Evolutionary conservation across 2,329 filamentous ascomycete species (phyloP).

Genomic region (Talaromyces sp.): DNA sequence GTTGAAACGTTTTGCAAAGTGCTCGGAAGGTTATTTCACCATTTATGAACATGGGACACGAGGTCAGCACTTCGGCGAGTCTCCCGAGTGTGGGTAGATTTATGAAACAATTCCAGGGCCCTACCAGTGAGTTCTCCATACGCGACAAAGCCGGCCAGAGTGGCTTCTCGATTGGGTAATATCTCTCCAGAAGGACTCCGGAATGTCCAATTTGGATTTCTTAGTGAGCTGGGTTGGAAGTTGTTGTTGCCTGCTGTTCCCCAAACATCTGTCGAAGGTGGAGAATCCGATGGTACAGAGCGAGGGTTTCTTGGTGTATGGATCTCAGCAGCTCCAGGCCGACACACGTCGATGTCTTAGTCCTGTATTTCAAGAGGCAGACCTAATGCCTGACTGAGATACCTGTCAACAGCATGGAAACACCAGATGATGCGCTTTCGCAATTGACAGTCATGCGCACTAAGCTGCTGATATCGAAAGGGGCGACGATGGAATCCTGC

Average conservation of each 20-base stretch:
- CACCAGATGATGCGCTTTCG: constrained; percentile 46
- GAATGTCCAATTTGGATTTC: neutral
- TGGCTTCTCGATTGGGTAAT: constrained; percentile 30
- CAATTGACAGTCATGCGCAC: constrained; percentile 41
- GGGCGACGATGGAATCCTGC: constrained; percentile 55
- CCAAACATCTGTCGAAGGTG: neutral
- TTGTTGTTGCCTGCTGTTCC: neutral
- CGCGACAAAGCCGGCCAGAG: constrained; percentile 41
- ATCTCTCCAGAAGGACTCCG: neutral
- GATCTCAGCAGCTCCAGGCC: constrained; percentile 46
- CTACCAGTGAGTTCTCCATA: constrained; percentile 42
- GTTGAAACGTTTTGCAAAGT: constrained; percentile 27
- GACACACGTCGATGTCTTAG: constrained; percentile 47
- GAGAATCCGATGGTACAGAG: constrained; percentile 7
- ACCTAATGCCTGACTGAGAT: constrained; percentile 42
- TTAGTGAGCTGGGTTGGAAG: neutral
- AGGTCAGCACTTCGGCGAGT: constrained; percentile 39
- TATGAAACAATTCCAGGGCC: constrained; percentile 44
- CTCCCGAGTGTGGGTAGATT: constrained; percentile 43
- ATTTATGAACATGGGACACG: constrained; percentile 43
- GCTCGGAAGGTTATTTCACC: constrained; percentile 43
- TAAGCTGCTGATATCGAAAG: constrained; percentile 50
- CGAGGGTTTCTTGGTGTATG: constrained; percentile 30
- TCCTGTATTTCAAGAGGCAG: constrained; percentile 44
- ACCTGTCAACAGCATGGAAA: constrained; percentile 44